A percentile compares a stretch with the other conserved stretches of the same genome.
phyloP scores from a whole-genome alignment of 495 filamentous ascomycete genomes.

The Penicillium coprophilum region DNA sequence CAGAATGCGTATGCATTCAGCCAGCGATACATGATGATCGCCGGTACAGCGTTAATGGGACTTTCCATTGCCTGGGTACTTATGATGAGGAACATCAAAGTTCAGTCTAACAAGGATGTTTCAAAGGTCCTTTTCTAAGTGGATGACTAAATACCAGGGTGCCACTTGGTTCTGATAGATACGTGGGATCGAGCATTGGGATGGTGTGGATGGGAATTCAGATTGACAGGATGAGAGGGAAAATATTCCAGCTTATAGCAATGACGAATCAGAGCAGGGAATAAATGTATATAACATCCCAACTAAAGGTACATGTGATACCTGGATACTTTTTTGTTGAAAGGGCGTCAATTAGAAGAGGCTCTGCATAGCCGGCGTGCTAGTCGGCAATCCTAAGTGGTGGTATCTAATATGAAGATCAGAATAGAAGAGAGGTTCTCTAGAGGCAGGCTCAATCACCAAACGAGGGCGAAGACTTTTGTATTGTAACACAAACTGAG shows the following conservation, averaged over 20 bases:
- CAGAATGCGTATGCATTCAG: conserved; percentile 54
- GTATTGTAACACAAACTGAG: not conserved
- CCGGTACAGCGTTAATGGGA: conserved; percentile 44
- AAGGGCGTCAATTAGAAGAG: too few species aligned
- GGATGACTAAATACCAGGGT: not conserved
- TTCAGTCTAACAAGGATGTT: conserved; percentile 41
- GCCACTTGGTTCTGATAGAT: too few species aligned
- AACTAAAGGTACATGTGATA: too few species aligned
- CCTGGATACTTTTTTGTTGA: too few species aligned
- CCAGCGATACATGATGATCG: conserved; percentile 57
- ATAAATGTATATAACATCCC: too few species aligned
- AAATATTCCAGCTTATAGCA: not conserved
- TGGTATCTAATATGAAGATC: too few species aligned
- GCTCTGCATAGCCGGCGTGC: too few species aligned
- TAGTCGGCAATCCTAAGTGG: too few species aligned
- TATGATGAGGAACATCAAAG: conserved; percentile 57
- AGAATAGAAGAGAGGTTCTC: too few species aligned
- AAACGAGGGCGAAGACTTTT: not conserved
- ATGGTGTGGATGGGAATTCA: not conserved
- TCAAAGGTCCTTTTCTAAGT: not conserved
- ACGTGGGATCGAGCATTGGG: too few species aligned
- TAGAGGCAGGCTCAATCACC: not conserved
- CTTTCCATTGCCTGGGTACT: conserved; percentile 45
- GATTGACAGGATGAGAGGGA: not conserved
- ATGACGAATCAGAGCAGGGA: not conserved